A percentile compares a stretch with the other conserved stretches of the same genome.
Evolutionary conservation across 163 green algal species (phyloP).

Genomic region (Botryococcus braunii): DNA sequence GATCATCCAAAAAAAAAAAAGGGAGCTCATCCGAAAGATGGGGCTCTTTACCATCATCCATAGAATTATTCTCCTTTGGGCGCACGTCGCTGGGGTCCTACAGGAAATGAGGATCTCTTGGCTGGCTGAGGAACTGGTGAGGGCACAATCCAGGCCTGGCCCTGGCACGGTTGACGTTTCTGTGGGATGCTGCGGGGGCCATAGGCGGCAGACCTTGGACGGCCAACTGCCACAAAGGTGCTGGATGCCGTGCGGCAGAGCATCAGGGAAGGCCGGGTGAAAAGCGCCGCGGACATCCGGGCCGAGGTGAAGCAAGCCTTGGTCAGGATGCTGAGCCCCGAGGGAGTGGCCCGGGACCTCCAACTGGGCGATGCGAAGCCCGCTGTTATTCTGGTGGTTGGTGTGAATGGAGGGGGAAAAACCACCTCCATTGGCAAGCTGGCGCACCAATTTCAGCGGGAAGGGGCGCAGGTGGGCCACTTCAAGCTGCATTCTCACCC

Average conservation of each 20-base stretch:
- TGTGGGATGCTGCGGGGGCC: too few relatives aligned
- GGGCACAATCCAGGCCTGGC: too few relatives aligned
- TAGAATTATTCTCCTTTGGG: too few relatives aligned
- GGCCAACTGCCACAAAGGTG: conserved; percentile 72
- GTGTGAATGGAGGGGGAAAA: conserved; percentile 85
- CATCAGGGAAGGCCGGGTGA: conserved; percentile 52
- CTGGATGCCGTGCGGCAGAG: conserved; percentile 64
- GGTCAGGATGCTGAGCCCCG: conserved; percentile 42
- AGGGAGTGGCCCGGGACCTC: conserved; percentile 22
- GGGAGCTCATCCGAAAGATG: too few relatives aligned
- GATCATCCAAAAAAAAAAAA: too few relatives aligned
- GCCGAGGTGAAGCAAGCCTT: conserved; percentile 47
- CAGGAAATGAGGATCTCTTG: too few relatives aligned
- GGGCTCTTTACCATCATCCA: too few relatives aligned
- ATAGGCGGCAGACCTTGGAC: conserved; percentile 88
- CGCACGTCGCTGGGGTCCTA: too few relatives aligned
- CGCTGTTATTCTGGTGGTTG: conserved; percentile 71
- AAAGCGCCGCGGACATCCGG: conserved; percentile 44
- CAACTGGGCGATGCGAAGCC: conserved; percentile 27
- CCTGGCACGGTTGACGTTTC: too few relatives aligned
- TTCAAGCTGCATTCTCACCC: background rate
- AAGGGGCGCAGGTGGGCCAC: conserved; percentile 49
- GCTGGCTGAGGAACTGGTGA: too few relatives aligned
- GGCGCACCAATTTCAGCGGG: conserved; percentile 54
- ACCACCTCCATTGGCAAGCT: conserved; percentile 90